Percentiles rank a stretch among this genome's conserved stretches.
Evolutionary conservation across 345 rosid species (phyloP).

Genomic region (Salix suchowensis): DNA sequence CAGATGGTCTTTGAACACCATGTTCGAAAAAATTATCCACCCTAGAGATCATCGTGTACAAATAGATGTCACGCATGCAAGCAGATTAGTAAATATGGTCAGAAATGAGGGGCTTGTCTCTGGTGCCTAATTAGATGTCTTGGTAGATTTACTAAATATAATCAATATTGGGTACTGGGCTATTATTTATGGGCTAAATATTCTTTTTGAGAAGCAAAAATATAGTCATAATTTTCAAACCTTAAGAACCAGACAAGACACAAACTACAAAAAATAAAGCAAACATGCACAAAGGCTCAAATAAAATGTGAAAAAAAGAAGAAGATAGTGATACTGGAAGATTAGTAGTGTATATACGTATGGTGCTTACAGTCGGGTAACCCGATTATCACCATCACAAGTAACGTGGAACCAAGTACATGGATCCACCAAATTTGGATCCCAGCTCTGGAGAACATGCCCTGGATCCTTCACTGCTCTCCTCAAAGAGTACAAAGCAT

Average conservation of each 20-base stretch:
- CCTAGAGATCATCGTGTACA: neutral
- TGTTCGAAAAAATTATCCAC: neutral
- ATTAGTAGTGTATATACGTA: neutral
- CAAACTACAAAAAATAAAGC: neutral
- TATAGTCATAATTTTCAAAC: neutral
- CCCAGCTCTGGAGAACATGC: conserved; percentile 66
- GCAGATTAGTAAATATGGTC: neutral
- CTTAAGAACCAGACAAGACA: neutral
- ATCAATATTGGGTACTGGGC: neutral
- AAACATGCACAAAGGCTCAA: neutral
- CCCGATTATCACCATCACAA: conserved; percentile 52
- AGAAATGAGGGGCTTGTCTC: neutral
- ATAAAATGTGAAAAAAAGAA: neutral
- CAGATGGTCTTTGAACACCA: neutral
- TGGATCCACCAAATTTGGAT: conserved; percentile 71
- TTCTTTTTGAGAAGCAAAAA: neutral
- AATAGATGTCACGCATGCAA: neutral
- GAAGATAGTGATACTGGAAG: too few relatives aligned
- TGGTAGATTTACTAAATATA: neutral
- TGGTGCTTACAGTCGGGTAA: conserved; percentile 55
- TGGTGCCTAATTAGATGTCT: neutral
- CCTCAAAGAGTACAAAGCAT: conserved; percentile 60
- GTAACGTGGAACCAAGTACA: conserved; percentile 82
- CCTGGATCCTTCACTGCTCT: conserved; percentile 65
- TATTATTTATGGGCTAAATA: neutral